These are phyloP conservation scores for Chalciporus pseudorubinellus DNA, from an alignment of 768 basidiomycete species.

Conservation along the genomic window DNA sequence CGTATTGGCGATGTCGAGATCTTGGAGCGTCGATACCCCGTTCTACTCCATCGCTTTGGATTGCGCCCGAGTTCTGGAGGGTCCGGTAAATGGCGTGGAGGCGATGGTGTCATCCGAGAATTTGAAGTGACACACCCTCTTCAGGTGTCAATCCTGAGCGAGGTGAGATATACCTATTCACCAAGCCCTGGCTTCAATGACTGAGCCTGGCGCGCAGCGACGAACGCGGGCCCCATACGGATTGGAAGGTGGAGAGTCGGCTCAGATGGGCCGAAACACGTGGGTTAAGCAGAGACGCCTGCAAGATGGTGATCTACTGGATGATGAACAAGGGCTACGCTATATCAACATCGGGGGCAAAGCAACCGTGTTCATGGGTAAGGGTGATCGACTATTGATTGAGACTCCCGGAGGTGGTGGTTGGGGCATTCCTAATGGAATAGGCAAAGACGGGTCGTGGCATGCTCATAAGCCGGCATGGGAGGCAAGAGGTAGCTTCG, in stretches of 20 bases:
- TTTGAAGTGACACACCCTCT: conserved; percentile 78
- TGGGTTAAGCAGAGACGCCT: conserved; percentile 74
- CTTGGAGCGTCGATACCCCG: conserved; percentile 89
- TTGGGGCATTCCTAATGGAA: conserved; percentile 53
- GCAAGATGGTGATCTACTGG: conserved; percentile 65
- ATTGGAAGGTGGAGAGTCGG: conserved; percentile 73
- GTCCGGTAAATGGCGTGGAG: conserved; percentile 69
- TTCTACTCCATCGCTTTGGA: conserved; percentile 83
- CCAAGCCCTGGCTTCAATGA: neutral
- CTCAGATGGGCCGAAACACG: conserved; percentile 74
- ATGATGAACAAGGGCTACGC: conserved; percentile 38
- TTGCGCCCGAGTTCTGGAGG: conserved; percentile 70
- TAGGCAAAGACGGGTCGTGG: conserved; percentile 11
- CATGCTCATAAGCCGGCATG: conserved; percentile 39
- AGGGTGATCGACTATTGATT: conserved; percentile 76
- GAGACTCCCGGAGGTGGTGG: conserved; percentile 92
- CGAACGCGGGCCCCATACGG: conserved; percentile 87
- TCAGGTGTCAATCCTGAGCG: conserved; percentile 86
- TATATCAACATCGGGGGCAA: conserved; percentile 89
- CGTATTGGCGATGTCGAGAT: conserved; percentile 93
- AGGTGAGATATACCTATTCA: conserved; percentile 45
- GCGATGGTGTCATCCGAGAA: conserved; percentile 82
- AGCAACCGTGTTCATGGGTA: conserved; percentile 83
- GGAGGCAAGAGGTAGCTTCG: conserved; percentile 72
- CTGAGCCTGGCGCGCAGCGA: conserved; percentile 44